These are phyloP conservation scores for Pseudocercospora cruenta DNA, from an alignment of 2,329 filamentous ascomycete genomes.

Conservation along the genomic window DNA sequence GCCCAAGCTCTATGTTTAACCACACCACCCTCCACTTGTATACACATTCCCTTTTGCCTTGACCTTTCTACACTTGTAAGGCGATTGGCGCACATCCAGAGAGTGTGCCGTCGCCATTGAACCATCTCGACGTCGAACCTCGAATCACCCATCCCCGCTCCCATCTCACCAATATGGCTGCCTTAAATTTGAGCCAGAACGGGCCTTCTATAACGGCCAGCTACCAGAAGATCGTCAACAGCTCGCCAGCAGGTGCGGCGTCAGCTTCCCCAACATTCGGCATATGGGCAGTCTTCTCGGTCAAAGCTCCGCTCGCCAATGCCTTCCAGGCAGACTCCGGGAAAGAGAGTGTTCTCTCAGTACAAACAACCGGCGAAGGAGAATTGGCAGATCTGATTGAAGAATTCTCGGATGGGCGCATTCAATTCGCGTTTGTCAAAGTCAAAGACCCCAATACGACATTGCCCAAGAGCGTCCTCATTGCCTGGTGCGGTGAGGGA, in stretches of 20 bases:
- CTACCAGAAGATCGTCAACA: conserved; percentile 69
- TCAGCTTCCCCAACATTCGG: conserved; percentile 77
- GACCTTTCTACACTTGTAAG: not conserved
- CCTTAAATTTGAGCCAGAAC: conserved; percentile 61
- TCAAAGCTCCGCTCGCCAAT: conserved; percentile 87
- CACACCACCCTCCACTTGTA: not conserved
- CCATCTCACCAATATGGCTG: conserved; percentile 65
- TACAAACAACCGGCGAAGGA: conserved; percentile 90
- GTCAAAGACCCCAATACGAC: conserved; percentile 91
- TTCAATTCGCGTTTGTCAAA: conserved; percentile 96
- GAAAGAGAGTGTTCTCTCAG: conserved; percentile 95
- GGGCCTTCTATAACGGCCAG: conserved; percentile 58
- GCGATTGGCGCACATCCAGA: not conserved
- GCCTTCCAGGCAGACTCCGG: conserved; percentile 83
- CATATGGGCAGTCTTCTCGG: conserved; percentile 92
- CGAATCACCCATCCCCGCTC: not conserved
- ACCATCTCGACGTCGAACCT: not conserved
- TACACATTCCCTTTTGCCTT: not conserved
- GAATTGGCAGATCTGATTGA: conserved; percentile 88
- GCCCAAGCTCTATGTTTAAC: not conserved
- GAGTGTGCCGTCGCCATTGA: not conserved
- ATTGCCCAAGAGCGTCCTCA: conserved; percentile 88
- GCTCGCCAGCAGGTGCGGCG: conserved; percentile 59
- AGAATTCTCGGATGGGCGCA: conserved; percentile 93
- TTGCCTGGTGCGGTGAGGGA: conserved; percentile 96